These are phyloP conservation scores for Kwoniella shivajii DNA, from an alignment of 1,284 basidiomycete genomes.

Conservation along the genomic window DNA sequence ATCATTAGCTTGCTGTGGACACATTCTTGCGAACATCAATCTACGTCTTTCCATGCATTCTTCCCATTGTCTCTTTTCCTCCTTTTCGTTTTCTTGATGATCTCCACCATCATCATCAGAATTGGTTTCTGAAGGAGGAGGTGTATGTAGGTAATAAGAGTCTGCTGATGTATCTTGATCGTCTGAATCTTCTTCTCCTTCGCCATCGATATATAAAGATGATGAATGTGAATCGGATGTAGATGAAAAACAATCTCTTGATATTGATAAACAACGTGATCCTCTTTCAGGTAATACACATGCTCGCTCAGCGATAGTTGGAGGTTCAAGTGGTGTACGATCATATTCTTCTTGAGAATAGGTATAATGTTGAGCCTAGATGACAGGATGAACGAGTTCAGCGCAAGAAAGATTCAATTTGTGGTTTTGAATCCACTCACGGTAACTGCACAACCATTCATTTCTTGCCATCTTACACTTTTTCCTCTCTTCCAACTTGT, in stretches of 20 bases:
- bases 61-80: constrained; percentile 39
- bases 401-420: too few species aligned
- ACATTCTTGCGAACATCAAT: constrained; percentile 51
- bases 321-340: constrained; percentile 54
- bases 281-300: constrained; percentile 53
- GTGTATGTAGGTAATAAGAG: constrained; percentile 19
- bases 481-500: constrained; percentile 36
- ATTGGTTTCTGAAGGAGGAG: constrained; percentile 16
- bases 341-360: constrained; percentile 54
- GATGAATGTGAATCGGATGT: constrained; percentile 13
- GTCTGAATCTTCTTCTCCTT: constrained; percentile 14
- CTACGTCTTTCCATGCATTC: constrained; percentile 46
- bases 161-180: constrained; percentile 16
- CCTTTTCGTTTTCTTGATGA: constrained; percentile 13
- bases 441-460: constrained; percentile 43
- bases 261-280: constrained; percentile 34
- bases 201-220: too few species aligned
- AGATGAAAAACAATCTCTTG: constrained; percentile 14
- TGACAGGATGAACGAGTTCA: not conserved
- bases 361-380: constrained; percentile 49
- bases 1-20: constrained; percentile 12
- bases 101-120: constrained; percentile 24
- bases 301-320: constrained; percentile 49
- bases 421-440: constrained; percentile 35
- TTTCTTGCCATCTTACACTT: constrained; percentile 45